Conservation (phyloP, 164 flowering plant genomes). For the Vitis labrusca region DNA sequence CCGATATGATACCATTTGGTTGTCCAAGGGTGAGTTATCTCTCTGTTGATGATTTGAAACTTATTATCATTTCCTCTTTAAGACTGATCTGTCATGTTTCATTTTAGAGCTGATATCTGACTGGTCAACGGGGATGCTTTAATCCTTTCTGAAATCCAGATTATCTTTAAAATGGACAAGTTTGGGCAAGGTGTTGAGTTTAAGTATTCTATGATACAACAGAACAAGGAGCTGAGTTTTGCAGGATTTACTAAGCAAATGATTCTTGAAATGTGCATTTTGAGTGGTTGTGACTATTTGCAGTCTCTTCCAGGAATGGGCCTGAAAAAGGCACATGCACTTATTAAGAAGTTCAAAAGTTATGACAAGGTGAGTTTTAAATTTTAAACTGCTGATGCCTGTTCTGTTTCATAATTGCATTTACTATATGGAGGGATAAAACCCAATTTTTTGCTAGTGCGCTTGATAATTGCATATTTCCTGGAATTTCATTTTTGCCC, state of each 20-base stretch:
- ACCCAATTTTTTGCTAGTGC: not conserved
- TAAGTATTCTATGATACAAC: constrained; percentile 52
- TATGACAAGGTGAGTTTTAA: constrained; percentile 67
- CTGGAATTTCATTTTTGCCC: no score
- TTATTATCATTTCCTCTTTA: not conserved
- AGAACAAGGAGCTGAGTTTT: constrained; percentile 74
- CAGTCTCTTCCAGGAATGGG: constrained; percentile 96
- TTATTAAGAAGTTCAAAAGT: constrained; percentile 70
- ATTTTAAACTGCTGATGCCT: no score
- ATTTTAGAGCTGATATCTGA: not conserved
- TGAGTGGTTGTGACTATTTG: constrained; percentile 97
- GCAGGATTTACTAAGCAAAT: constrained; percentile 78
- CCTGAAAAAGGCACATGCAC: constrained; percentile 84
- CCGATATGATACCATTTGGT: constrained; percentile 95
- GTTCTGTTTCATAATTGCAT: no score
- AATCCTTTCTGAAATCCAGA: constrained; percentile 37
- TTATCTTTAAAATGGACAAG: constrained; percentile 96
- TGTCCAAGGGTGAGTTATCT: constrained; percentile 82
- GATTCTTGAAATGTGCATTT: constrained; percentile 97
- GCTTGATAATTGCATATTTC: not conserved
- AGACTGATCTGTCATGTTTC: not conserved
- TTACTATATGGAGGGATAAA: no score
- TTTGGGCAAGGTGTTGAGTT: constrained; percentile 95
- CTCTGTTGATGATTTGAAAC: constrained; percentile 3
- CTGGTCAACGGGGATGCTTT: constrained; percentile 7